These are phyloP conservation scores for Paecilomyces sp. DNA, from an alignment of 2,329 filamentous ascomycete species.

Conservation along the genomic window DNA sequence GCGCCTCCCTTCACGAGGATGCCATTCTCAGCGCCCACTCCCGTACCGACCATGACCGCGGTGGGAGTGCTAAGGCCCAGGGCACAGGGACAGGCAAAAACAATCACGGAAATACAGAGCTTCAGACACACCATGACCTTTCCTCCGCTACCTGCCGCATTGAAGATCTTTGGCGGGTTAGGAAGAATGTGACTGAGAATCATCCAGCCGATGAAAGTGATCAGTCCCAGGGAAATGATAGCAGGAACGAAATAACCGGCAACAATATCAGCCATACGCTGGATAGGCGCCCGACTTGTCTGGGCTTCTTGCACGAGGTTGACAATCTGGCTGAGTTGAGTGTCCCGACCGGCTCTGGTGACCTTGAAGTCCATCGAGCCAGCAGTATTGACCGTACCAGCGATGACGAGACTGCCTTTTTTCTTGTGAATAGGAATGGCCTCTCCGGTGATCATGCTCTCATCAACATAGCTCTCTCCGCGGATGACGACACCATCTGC, in stretches of 20 bases:
- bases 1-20: slow-evolving; percentile 97
- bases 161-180: slow-evolving; percentile 83
- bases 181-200: slow-evolving; percentile 77
- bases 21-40: slow-evolving; percentile 87
- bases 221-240: slow-evolving; percentile 74
- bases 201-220: slow-evolving; percentile 92
- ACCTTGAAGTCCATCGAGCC: slow-evolving; percentile 89
- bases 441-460: slow-evolving; percentile 98
- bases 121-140: slow-evolving; percentile 95
- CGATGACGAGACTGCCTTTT: slow-evolving; percentile 72
- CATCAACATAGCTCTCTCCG: slow-evolving; percentile 89
- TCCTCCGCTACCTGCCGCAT: slow-evolving; percentile 71
- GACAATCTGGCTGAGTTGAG: slow-evolving; percentile 95
- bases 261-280: slow-evolving; percentile 81
- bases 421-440: slow-evolving; percentile 90
- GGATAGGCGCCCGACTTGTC: slow-evolving; percentile 88
- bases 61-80: slow-evolving; percentile 94
- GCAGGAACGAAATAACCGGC: slow-evolving; percentile 91
- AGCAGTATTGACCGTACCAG: slow-evolving; percentile 90
- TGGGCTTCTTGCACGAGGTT: slow-evolving; percentile 97
- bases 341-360: slow-evolving; percentile 85
- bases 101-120: slow-evolving; percentile 96
- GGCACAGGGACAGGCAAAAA: slow-evolving; percentile 95
- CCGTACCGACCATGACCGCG: slow-evolving; percentile 98
- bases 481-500: slow-evolving; percentile 82